Evolutionary conservation across 371 early-diverging fungal species (phyloP), one percentile per base, ranked within the genome.

Genomic region (Mucor racemosus): DNA sequence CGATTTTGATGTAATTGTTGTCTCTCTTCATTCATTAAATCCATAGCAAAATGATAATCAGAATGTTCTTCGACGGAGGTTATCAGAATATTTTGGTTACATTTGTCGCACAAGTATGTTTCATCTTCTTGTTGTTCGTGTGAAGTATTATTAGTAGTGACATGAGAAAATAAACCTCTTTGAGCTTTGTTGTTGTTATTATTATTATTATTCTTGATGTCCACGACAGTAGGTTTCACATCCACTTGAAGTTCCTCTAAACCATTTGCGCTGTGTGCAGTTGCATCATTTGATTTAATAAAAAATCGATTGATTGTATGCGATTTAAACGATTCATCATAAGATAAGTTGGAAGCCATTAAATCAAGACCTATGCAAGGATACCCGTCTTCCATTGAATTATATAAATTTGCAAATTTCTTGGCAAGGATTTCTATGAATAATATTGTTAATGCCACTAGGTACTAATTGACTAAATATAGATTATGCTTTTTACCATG

Each of bases 31-130:
- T 57, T 34, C 40, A 76, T 72, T 3, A 86, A 54, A 4, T 74
- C 69, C 13, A 76, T 55, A 7, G 84, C 86, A 62, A 84, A 82
- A 68, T 86, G 86, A 62, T 70, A 86, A 63, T 86, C 86, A 13
- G 76, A 69, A 60, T 86, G 86, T 41, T 86, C 86, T 17, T 71
- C 74, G 15, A 76, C 44, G 7, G 75, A 31, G 4, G 39, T 33
- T 6, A 64, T 14, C 1, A 69, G 59, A 21, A 86, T 67, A 13
- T 31, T 40, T 40, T 79, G 65, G 14, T 65, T 48, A 35, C 86
- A 86, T 44, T 73, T 66, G n/a, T 77, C 79, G 58, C 79, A 80
- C 1, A 44, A 65, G 63, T 72, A 76, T 15, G 57, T 53, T 15
- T 56, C 62, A 7, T 10, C 46, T 14, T 31, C 8, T 34, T 39